Evolutionary conservation across 1,284 basidiomycete species (phyloP).

Genomic region (Marasmius fiardii): DNA sequence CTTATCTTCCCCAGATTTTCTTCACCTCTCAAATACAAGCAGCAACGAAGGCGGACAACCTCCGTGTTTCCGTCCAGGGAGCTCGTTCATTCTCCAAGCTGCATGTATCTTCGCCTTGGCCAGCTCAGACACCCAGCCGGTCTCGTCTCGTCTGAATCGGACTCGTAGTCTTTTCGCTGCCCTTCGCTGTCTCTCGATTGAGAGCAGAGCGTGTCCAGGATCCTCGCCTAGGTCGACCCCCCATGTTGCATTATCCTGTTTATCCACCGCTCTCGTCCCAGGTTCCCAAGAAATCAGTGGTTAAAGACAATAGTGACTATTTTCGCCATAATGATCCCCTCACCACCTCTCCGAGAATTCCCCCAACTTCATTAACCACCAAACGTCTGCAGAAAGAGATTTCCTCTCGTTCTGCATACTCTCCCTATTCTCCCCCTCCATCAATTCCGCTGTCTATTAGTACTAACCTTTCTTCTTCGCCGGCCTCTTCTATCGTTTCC

Average conservation of each 20-base stretch:
- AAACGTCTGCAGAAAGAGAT: slow-evolving; percentile 37
- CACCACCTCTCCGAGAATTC: slow-evolving; percentile 11
- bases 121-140: slow-evolving; percentile 53
- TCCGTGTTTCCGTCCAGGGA: slow-evolving; percentile 5
- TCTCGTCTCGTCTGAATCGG: slow-evolving; percentile 35
- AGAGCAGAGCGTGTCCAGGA: slow-evolving; percentile 18
- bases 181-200: slow-evolving; percentile 17
- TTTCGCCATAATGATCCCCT: slow-evolving; percentile 44
- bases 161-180: slow-evolving; percentile 13
- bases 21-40: slow-evolving; percentile 6
- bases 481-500: slow-evolving; percentile 24
- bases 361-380: slow-evolving; percentile 22
- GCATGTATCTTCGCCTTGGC: slow-evolving; percentile 47
- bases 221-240: slow-evolving; percentile 11
- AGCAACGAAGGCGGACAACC: slow-evolving; percentile 26
- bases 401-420: slow-evolving; percentile 28
- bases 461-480: slow-evolving; percentile 27
- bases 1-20: slow-evolving; percentile 12
- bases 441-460: slow-evolving; percentile 33
- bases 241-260: slow-evolving; percentile 71
- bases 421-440: slow-evolving; percentile 9
- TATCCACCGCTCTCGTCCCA: slow-evolving; percentile 50
- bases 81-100: slow-evolving; percentile 23
- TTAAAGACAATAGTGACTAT: slow-evolving; percentile 33
- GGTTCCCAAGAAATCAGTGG: slow-evolving; percentile 32